phyloP scores from a whole-genome alignment of 768 basidiomycete genomes.

The Glaciozyma antarctica region DNA sequence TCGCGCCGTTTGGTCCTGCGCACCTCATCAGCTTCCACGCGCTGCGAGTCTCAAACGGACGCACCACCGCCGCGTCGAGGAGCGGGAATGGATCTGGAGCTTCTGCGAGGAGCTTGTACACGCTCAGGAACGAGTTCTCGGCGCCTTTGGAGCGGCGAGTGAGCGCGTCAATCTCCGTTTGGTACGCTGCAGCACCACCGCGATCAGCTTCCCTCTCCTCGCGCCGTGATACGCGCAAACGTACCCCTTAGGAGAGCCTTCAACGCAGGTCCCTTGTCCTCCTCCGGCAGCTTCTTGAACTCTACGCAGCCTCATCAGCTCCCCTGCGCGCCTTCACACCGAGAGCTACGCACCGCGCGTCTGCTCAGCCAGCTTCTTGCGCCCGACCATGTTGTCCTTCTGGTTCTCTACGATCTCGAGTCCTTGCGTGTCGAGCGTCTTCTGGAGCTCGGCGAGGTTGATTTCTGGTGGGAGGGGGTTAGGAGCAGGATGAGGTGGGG shows the following conservation, averaged over 20 bases:
- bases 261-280: slow-evolving; percentile 75
- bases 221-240: slow-evolving; percentile 9
- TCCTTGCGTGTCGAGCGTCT: slow-evolving; percentile 77
- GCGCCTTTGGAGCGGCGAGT: slow-evolving; percentile 84
- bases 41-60: slow-evolving; percentile 28
- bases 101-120: slow-evolving; percentile 92
- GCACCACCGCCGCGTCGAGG: slow-evolving; percentile 82
- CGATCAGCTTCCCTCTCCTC: too few species aligned
- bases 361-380: slow-evolving; percentile 88
- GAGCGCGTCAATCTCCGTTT: slow-evolving; percentile 88
- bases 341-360: slow-evolving; percentile 63
- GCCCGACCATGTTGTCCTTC: slow-evolving; percentile 88
- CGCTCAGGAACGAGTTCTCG: slow-evolving; percentile 91
- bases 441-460: slow-evolving; percentile 80
- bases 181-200: slow-evolving; percentile 57
- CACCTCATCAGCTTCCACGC: background rate
- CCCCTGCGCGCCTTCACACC: too few species aligned
- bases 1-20: slow-evolving; percentile 85
- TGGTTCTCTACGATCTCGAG: slow-evolving; percentile 96
- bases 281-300: slow-evolving; percentile 89
- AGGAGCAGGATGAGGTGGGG: background rate
- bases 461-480: slow-evolving; percentile 50
- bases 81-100: slow-evolving; percentile 96
- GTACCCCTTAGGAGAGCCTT: slow-evolving; percentile 80
- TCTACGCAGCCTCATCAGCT: slow-evolving; percentile 46